A percentile compares a stretch with the other conserved stretches of the same genome.
Evolutionary conservation across 352 stramenopile species (phyloP).

Genomic region (Globisporangium camurandrum): DNA sequence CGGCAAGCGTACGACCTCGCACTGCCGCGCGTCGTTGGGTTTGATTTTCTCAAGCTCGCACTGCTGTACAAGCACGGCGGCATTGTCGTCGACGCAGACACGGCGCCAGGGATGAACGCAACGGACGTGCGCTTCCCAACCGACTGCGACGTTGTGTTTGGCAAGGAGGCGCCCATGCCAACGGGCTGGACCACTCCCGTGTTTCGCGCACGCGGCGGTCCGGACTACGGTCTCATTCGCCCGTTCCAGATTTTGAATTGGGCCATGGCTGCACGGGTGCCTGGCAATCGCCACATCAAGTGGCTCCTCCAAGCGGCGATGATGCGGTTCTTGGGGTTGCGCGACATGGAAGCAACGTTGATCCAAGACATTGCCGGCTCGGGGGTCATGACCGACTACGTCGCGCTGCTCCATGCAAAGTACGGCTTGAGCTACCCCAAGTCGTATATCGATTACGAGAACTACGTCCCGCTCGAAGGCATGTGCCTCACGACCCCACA

Average conservation of each 20-base stretch:
- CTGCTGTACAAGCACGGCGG: constrained; percentile 16
- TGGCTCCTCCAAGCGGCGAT: constrained; percentile 3
- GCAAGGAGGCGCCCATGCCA: constrained; percentile 8
- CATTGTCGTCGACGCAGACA: constrained; percentile 10
- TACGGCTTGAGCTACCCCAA: constrained; percentile 1
- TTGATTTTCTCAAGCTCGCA: constrained; percentile 14
- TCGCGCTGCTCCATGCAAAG: constrained; percentile 10
- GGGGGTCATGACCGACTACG: constrained; percentile 12
- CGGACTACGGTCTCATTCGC: constrained; percentile 4
- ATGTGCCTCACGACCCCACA: not conserved
- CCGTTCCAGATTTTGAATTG: constrained; percentile 15
- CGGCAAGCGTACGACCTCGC: constrained; percentile 6
- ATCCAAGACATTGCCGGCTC: constrained; percentile 14
- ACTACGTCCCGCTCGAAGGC: not conserved
- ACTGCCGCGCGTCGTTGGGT: constrained; percentile 9
- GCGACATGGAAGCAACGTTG: constrained; percentile 7
- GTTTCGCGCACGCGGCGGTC: not conserved
- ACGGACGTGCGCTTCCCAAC: not conserved
- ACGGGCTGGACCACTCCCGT: not conserved
- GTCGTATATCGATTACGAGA: not conserved
- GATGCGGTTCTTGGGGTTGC: constrained; percentile 11
- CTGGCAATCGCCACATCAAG: constrained; percentile 10
- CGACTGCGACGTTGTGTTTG: constrained; percentile 9
- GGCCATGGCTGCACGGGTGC: constrained; percentile 6
- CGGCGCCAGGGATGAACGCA: not conserved